phyloP scores from a whole-genome alignment of 2,329 filamentous ascomycete genomes.

The Laburnicola sp. region DNA sequence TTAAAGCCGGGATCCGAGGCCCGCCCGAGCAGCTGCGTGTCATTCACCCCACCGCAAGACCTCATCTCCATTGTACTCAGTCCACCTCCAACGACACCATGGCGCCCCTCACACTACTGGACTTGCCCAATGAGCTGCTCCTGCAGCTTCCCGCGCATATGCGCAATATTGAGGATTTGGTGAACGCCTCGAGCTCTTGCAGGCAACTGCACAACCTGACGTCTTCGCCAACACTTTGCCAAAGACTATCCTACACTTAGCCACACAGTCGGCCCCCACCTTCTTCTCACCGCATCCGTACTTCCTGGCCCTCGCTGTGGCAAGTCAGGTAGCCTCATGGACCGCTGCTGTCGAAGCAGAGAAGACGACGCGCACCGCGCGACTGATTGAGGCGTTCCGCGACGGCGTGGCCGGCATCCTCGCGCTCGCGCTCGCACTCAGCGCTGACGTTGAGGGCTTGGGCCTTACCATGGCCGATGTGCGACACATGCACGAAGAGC shows the following conservation, averaged over 20 bases:
- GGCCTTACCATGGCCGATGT: background rate
- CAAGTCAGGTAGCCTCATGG: background rate
- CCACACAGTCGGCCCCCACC: constrained; percentile 1
- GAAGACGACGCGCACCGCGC: background rate
- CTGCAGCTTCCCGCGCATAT: background rate
- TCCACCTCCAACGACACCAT: background rate
- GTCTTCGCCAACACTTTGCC: background rate
- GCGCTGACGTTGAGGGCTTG: background rate
- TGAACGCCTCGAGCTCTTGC: background rate
- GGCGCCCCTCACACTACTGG: background rate
- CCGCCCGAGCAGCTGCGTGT: too few species aligned
- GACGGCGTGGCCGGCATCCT: background rate
- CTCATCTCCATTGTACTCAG: too few species aligned
- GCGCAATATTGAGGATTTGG: constrained; percentile 1
- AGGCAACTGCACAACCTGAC: background rate
- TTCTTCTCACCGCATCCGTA: constrained; percentile 2
- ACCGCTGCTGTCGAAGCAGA: background rate
- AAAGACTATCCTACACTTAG: constrained; percentile 1
- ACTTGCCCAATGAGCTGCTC: constrained; percentile 2
- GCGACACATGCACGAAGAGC: background rate
- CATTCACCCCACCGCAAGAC: too few species aligned
- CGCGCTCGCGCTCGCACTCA: background rate
- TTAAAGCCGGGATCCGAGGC: too few species aligned
- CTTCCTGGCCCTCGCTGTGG: constrained; percentile 2
- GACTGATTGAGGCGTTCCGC: background rate